A percentile compares a stretch with the other conserved stretches of the same genome.
These are phyloP conservation scores for Psilocybe tampanensis DNA, from an alignment of 768 basidiomycete species.

Conservation along the genomic window DNA sequence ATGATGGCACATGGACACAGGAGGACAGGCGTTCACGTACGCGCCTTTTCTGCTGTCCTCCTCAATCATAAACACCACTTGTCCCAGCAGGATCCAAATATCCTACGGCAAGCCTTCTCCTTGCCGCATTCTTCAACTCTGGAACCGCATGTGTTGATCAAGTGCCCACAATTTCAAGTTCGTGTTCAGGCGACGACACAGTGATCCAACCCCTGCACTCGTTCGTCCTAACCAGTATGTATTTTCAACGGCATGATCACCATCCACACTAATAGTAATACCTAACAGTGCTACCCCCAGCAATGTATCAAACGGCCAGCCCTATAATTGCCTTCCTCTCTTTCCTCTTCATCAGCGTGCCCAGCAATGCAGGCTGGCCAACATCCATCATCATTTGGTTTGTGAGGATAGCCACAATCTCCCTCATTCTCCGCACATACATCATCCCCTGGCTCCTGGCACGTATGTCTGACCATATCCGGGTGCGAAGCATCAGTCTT, in stretches of 20 bases:
- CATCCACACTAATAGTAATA: neutral
- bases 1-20: no score
- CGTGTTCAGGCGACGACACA: neutral
- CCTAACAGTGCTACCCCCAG: conserved; percentile 14
- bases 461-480: conserved; percentile 62
- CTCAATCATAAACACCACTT: no score
- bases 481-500: conserved; percentile 72
- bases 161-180: neutral
- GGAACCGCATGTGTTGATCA: neutral
- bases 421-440: conserved; percentile 64
- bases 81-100: no score
- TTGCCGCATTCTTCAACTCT: neutral
- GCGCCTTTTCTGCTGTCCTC: no score
- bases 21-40: no score
- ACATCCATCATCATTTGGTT: conserved; percentile 49
- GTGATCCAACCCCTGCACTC: neutral
- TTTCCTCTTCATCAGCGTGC: conserved; percentile 32
- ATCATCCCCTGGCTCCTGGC: conserved; percentile 66
- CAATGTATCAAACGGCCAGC: conserved; percentile 12
- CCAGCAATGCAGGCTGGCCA: conserved; percentile 34
- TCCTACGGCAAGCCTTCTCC: no score
- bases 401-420: conserved; percentile 52
- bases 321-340: conserved; percentile 15
- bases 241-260: neutral
- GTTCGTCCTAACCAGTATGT: neutral